Evolutionary conservation across 2,329 filamentous ascomycete genomes (phyloP).

Genomic region (Plectosphaerella sp.): DNA sequence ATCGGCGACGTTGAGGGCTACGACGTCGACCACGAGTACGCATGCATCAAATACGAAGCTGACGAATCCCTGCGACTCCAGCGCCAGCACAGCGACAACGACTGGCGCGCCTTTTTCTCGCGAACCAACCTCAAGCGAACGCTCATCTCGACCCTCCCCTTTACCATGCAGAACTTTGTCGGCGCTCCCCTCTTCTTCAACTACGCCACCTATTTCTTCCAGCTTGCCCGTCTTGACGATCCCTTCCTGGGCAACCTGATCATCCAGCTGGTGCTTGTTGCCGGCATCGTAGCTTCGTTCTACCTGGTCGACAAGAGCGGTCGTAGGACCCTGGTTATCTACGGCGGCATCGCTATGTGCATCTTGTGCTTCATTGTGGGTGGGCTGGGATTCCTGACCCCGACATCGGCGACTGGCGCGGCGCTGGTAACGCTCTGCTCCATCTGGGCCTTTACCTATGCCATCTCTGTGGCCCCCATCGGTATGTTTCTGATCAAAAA

Average conservation of each 20-base stretch:
- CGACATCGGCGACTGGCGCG: constrained; percentile 2
- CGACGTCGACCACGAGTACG: constrained; percentile 15
- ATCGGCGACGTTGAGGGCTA: constrained; percentile 5
- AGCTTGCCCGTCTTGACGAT: constrained; percentile 13
- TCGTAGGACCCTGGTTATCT: constrained; percentile 56
- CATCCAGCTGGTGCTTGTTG: constrained; percentile 6
- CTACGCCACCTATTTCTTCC: constrained; percentile 18
- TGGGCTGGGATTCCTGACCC: constrained; percentile 4
- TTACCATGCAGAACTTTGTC: constrained; percentile 15
- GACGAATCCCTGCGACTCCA: constrained; percentile 1
- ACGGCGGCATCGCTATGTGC: constrained; percentile 63
- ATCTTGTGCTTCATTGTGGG: constrained; percentile 53
- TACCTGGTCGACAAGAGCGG: constrained; percentile 14
- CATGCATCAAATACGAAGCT: constrained; percentile 13
- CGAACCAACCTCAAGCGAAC: constrained; percentile 13
- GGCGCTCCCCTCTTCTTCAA: constrained; percentile 16
- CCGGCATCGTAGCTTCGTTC: constrained; percentile 11
- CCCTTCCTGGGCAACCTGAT: constrained; percentile 16
- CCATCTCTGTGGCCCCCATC: constrained; percentile 6
- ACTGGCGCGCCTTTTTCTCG: constrained; percentile 1
- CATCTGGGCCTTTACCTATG: constrained; percentile 8
- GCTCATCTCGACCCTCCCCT: constrained; percentile 14
- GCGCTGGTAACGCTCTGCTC: constrained; percentile 9
- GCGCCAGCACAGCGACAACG: constrained; percentile 5
- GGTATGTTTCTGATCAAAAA: not conserved